phyloP scores from a whole-genome alignment of 176 grass and related monocot genomes.

The Oryza brachyantha region DNA sequence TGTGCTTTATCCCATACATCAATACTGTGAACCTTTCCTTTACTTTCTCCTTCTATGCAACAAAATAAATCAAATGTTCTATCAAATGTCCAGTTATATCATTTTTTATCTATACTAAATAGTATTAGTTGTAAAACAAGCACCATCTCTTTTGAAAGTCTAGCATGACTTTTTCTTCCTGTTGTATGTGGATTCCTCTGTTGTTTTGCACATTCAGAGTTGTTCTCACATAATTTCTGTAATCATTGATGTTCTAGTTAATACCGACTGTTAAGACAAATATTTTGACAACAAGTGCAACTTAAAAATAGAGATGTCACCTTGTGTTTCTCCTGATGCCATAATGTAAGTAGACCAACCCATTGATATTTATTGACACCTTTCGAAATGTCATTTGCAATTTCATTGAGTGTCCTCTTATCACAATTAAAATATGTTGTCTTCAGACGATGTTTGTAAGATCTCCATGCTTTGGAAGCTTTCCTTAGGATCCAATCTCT shows the following conservation, averaged over 20 bases:
- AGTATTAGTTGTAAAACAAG: no score
- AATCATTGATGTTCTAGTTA: neutral
- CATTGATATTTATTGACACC: neutral
- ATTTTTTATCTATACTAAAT: neutral
- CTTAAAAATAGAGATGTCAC: neutral
- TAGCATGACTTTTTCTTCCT: neutral
- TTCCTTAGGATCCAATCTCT: neutral
- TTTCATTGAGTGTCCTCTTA: neutral
- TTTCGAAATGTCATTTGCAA: neutral
- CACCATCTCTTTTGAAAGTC: neutral
- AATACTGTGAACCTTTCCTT: neutral
- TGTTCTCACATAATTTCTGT: neutral
- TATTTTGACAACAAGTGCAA: neutral
- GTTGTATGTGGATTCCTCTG: neutral
- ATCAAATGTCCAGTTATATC: neutral
- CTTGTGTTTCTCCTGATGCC: neutral
- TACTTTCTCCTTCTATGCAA: neutral
- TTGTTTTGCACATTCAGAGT: neutral
- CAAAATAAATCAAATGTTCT: neutral
- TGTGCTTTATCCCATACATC: conserved; percentile 5
- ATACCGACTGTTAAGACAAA: neutral
- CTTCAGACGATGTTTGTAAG: conserved; percentile 16
- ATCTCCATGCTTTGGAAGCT: neutral
- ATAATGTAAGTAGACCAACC: neutral
- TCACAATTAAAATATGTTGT: neutral